Base-by-base conservation (phyloP, 2,329 filamentous ascomycete genomes). In the Elsinoe necatrix region DNA sequence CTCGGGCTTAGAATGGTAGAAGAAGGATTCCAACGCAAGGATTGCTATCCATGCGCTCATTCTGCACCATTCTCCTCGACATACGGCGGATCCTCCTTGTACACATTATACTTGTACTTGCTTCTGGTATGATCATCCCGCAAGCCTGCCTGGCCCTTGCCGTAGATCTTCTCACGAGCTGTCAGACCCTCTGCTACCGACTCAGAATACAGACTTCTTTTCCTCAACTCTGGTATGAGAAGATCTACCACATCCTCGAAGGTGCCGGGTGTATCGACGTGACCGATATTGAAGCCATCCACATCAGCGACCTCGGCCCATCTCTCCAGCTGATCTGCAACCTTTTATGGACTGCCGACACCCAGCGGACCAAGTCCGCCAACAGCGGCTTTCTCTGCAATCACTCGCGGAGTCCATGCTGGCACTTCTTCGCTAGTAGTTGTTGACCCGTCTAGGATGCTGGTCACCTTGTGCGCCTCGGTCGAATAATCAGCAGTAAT, bases 51-150 rank as follows among this genome's bases (percentile, higher is more conserved):
- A 37, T 37, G 4, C 14, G 5, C 9, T 37, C 34, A 37, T 18
- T 23, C 16, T 7, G 20, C 4, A 25, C 12, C 41, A 12, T 55
- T 11, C 23, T 43, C 37, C n/a, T 29, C 35, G 12, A 55, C 56
- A 58, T 71, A 73, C 3, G 72, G 68, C 21, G 63, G 55, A 27
- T 82, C 78, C 62, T 84, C 80, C 57, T 77, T 67, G 61, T 84
- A 85, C 1, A 82, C 77, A 62, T 80, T 74, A 61, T 85, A 86
- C 69, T 81, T 83, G 64, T 84, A 86, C 60, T 63, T 67, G 51
- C 75, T 79, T 0, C 82, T 83, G 0, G 72, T 64, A 66, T 86
- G 83, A 66, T 86, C 83, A 60, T 71, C 71, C 35, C 81, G 72
- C 58, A 86, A 64, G 12, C 74, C 71, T 4, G 68, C 74, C 65